phyloP scores from a whole-genome alignment of 768 basidiomycete species.

The Multifurca ochricompacta region DNA sequence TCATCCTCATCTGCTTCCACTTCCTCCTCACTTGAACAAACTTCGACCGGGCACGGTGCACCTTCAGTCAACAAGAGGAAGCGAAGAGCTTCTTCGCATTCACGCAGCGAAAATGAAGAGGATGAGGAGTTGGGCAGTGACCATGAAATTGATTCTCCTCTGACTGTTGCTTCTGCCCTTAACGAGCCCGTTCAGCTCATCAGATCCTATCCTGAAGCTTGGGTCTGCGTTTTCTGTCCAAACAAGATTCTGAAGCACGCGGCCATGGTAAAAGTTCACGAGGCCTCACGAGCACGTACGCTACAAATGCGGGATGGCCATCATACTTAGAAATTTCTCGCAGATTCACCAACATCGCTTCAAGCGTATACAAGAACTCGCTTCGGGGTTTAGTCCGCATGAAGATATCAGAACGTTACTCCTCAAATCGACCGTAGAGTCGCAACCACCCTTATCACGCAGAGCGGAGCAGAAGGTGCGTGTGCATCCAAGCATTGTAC shows the following conservation, averaged over 20 bases:
- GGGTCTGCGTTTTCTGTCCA: slow-evolving; percentile 62
- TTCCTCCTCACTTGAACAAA: slow-evolving; percentile 14
- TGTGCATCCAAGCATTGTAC: slow-evolving; percentile 31
- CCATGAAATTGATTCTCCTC: slow-evolving; percentile 32
- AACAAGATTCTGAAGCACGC: slow-evolving; percentile 60
- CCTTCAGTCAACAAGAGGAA: slow-evolving; percentile 5
- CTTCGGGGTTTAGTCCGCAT: slow-evolving; percentile 33
- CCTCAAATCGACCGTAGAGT: slow-evolving; percentile 8
- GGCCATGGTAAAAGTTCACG: slow-evolving; percentile 51
- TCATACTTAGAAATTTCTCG: neutral
- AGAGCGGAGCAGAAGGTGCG: slow-evolving; percentile 57
- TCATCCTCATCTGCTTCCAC: slow-evolving; percentile 26
- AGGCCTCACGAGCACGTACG: slow-evolving; percentile 49
- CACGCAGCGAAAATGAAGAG: slow-evolving; percentile 28
- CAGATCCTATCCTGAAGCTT: slow-evolving; percentile 45
- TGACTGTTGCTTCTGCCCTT: slow-evolving; percentile 54
- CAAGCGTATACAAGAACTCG: slow-evolving; percentile 40
- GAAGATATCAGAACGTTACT: slow-evolving; percentile 40
- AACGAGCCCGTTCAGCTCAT: slow-evolving; percentile 56
- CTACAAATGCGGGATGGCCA: slow-evolving; percentile 24
- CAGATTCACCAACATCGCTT: slow-evolving; percentile 62
- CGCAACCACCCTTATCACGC: slow-evolving; percentile 36
- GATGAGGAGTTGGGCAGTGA: slow-evolving; percentile 23
- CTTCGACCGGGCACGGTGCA: neutral
- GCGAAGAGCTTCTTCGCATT: neutral